These are phyloP conservation scores for Neonothopanus nambi DNA, from an alignment of 1,284 basidiomycete genomes.

Conservation along the genomic window DNA sequence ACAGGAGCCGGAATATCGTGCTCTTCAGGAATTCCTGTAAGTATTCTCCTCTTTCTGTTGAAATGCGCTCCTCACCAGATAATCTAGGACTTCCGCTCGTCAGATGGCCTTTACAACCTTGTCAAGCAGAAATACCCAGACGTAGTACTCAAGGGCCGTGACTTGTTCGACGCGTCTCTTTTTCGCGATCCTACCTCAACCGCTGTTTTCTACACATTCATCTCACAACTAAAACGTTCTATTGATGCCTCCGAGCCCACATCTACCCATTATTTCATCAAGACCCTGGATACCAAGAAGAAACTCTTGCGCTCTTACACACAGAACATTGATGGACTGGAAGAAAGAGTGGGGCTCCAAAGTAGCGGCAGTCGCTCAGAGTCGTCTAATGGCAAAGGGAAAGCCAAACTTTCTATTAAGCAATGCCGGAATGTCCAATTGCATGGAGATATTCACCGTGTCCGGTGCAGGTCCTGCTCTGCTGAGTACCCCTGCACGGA, in stretches of 20 bases:
- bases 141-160: slow-evolving; percentile 83
- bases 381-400: slow-evolving; percentile 56
- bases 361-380: slow-evolving; percentile 59
- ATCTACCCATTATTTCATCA: slow-evolving; percentile 87
- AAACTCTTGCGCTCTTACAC: slow-evolving; percentile 90
- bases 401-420: slow-evolving; percentile 62
- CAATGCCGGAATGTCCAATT: slow-evolving; percentile 85
- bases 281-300: slow-evolving; percentile 80
- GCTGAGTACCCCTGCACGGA: slow-evolving; percentile 69
- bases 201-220: slow-evolving; percentile 92
- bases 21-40: slow-evolving; percentile 88
- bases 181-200: slow-evolving; percentile 87
- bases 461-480: slow-evolving; percentile 82
- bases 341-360: slow-evolving; percentile 77
- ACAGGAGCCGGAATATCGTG: slow-evolving; percentile 93
- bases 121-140: slow-evolving; percentile 86
- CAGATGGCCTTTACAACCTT: slow-evolving; percentile 84
- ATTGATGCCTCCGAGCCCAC: slow-evolving; percentile 83
- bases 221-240: slow-evolving; percentile 84
- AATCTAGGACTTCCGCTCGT: slow-evolving; percentile 85
- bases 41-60: background rate
- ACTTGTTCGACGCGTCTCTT: slow-evolving; percentile 86
- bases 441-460: slow-evolving; percentile 90
- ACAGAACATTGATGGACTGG: slow-evolving; percentile 94
- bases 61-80: slow-evolving; percentile 8